Conservation (phyloP, 805 yeast genomes). For the Ogataea saltuana region DNA sequence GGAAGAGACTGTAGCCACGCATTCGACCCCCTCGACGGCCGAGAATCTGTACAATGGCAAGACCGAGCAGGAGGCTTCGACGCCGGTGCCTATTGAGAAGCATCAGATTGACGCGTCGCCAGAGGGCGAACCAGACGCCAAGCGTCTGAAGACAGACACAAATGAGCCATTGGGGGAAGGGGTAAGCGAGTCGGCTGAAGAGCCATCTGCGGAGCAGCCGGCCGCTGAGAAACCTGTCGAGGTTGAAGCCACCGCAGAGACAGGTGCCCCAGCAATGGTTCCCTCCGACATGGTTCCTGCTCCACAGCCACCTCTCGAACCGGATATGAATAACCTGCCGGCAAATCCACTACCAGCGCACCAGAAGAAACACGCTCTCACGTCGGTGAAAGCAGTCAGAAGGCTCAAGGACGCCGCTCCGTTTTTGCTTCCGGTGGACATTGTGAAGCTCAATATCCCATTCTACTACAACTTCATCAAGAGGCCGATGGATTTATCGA, state of each 20-base stretch:
- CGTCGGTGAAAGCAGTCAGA: conserved; percentile 81
- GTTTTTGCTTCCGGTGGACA: conserved; percentile 87
- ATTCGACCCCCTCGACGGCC: conserved; percentile 16
- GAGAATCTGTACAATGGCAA: conserved; percentile 17
- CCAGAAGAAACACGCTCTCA: conserved; percentile 76
- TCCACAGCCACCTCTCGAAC: conserved; percentile 72
- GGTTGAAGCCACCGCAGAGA: conserved; percentile 14
- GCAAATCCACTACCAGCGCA: conserved; percentile 72
- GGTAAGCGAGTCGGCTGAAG: conserved; percentile 1
- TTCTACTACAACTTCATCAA: conserved; percentile 80
- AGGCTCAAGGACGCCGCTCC: conserved; percentile 92
- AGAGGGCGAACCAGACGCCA: conserved; percentile 12
- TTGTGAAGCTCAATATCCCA: conserved; percentile 84
- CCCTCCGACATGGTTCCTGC: conserved; percentile 54
- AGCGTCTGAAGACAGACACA: conserved; percentile 14
- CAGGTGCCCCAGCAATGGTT: conserved; percentile 27
- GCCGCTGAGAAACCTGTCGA: background rate
- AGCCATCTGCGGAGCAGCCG: background rate
- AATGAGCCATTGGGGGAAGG: background rate
- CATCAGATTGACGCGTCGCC: conserved; percentile 15
- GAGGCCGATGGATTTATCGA: conserved; percentile 91
- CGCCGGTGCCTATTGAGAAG: conserved; percentile 8
- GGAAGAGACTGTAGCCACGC: conserved; percentile 26
- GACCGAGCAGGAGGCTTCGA: conserved; percentile 9
- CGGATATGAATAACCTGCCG: conserved; percentile 71